phyloP scores from a whole-genome alignment of 2,329 filamentous ascomycete genomes.

The Stachybotrys echinatus region DNA sequence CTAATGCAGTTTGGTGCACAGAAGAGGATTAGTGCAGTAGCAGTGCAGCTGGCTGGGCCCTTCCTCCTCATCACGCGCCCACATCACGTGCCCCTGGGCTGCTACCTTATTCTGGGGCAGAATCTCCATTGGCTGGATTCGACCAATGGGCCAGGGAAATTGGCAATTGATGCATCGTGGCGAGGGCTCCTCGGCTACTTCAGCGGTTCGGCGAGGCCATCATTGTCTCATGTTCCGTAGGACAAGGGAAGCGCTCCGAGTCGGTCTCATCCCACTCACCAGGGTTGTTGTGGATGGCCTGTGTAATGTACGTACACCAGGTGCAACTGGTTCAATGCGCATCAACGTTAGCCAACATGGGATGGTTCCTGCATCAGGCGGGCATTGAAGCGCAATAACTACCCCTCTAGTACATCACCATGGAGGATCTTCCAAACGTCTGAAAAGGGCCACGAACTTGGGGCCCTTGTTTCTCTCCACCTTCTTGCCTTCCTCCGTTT shows the following conservation, averaged over 20 bases:
- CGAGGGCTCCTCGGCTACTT: background rate
- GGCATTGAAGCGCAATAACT: too few species aligned
- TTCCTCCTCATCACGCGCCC: background rate
- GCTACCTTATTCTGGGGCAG: too few species aligned
- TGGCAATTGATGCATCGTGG: too few species aligned
- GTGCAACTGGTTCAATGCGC: background rate
- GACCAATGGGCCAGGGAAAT: too few species aligned
- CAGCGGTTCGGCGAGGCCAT: background rate
- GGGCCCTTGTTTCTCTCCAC: slow-evolving; percentile 83
- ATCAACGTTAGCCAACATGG: background rate
- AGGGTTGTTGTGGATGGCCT: too few species aligned
- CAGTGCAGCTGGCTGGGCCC: background rate
- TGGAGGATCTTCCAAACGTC: slow-evolving; percentile 70
- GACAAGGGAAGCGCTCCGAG: background rate
- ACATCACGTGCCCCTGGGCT: background rate
- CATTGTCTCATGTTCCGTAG: background rate
- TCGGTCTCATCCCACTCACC: too few species aligned
- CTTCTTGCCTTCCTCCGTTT: slow-evolving; percentile 98
- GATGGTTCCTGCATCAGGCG: background rate
- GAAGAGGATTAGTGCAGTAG: background rate
- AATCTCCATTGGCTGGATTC: too few species aligned
- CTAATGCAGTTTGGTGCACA: background rate
- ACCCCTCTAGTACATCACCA: slow-evolving; percentile 50
- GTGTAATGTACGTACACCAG: too few species aligned
- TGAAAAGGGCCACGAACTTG: slow-evolving; percentile 88